These are phyloP conservation scores for Cyberlindnera mississippiensis DNA, from an alignment of 805 yeast genomes.

Conservation along the genomic window DNA sequence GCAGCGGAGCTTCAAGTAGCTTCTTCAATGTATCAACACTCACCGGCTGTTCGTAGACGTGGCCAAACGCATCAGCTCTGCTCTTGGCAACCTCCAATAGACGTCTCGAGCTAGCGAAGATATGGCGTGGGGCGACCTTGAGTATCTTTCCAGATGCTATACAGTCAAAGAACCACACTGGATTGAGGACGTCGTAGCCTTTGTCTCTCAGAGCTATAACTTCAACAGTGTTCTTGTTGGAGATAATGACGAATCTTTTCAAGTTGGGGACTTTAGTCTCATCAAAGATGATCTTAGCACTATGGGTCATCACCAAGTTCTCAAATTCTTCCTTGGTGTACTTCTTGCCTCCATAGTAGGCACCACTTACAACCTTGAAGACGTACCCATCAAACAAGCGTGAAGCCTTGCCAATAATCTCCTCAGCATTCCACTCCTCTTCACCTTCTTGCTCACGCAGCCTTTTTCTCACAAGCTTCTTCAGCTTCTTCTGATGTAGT, in stretches of 20 bases:
- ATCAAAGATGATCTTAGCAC: constrained; percentile 43
- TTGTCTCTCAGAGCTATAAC: constrained; percentile 35
- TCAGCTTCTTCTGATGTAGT: constrained; percentile 25
- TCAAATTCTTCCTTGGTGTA: constrained; percentile 35
- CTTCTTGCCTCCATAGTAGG: constrained; percentile 24
- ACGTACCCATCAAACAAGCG: constrained; percentile 40
- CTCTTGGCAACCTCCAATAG: constrained; percentile 25
- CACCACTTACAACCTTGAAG: constrained; percentile 56
- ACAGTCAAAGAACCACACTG: constrained; percentile 74
- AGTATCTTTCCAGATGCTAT: constrained; percentile 39
- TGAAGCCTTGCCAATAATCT: constrained; percentile 22
- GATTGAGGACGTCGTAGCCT: constrained; percentile 60
- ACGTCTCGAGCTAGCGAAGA: constrained; percentile 38
- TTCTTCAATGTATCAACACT: constrained; percentile 10
- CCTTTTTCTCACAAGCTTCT: constrained; percentile 20
- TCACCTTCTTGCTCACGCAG: constrained; percentile 20
- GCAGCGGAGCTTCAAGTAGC: no score
- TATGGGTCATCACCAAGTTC: constrained; percentile 39
- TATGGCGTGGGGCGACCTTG: constrained; percentile 58
- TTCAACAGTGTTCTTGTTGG: constrained; percentile 37
- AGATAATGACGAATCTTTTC: constrained; percentile 30
- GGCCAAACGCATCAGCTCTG: constrained; percentile 58
- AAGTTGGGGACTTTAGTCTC: constrained; percentile 21
- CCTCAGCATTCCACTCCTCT: constrained; percentile 22
- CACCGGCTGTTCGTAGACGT: constrained; percentile 44